phyloP scores from a whole-genome alignment of 2,329 filamentous ascomycete genomes.

The Dactylellina haptotyla region DNA sequence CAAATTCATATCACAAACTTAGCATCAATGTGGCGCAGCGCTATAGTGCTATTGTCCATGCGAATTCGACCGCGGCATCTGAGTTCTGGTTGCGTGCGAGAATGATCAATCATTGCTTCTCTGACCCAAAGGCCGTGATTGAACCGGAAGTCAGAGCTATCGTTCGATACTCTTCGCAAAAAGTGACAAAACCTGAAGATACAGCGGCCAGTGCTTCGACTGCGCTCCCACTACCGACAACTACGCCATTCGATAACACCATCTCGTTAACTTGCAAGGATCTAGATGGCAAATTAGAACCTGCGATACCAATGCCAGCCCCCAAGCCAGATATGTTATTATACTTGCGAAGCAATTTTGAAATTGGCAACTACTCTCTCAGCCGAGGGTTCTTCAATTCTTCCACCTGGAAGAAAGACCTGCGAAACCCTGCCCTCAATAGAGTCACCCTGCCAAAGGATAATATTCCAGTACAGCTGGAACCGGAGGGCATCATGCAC shows the following conservation, averaged over 20 bases:
- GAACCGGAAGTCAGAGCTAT: conserved; percentile 56
- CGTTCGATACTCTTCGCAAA: conserved; percentile 45
- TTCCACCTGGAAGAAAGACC: conserved; percentile 67
- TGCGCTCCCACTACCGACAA: conserved; percentile 59
- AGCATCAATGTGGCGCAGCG: conserved; percentile 76
- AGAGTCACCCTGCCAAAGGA: conserved; percentile 3
- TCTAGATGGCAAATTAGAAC: conserved; percentile 65
- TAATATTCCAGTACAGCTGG: not conserved
- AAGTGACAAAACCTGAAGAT: not conserved
- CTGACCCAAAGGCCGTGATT: conserved; percentile 61
- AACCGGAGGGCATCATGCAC: conserved; percentile 66
- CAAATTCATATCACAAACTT: conserved; percentile 69
- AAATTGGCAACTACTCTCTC: conserved; percentile 70
- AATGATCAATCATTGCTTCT: conserved; percentile 71
- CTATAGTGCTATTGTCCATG: conserved; percentile 73
- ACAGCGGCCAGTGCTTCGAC: not conserved
- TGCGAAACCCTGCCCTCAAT: conserved; percentile 58
- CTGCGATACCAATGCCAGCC: conserved; percentile 63
- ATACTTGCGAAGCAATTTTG: conserved; percentile 68
- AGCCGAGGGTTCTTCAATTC: conserved; percentile 70
- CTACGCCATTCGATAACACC: conserved; percentile 66
- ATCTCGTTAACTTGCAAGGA: conserved; percentile 66
- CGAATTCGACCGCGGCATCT: conserved; percentile 67
- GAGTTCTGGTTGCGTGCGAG: conserved; percentile 74
- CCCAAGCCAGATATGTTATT: conserved; percentile 66